These are phyloP conservation scores for Geranium incanum DNA, from an alignment of 441 rosid species.

Conservation along the genomic window DNA sequence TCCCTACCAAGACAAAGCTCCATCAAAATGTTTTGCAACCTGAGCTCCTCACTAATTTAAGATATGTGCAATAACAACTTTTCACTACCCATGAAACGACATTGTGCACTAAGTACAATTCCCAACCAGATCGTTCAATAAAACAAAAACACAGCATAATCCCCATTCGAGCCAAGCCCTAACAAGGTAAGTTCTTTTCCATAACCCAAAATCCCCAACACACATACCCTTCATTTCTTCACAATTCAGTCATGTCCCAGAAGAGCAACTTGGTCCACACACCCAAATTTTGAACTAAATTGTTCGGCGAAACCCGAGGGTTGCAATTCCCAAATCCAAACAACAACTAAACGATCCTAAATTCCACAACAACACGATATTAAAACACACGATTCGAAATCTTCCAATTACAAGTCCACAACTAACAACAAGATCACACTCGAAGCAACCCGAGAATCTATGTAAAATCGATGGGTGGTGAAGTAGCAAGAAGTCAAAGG, in stretches of 20 bases:
- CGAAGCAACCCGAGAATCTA: neutral
- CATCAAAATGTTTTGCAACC: neutral
- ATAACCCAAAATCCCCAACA: neutral
- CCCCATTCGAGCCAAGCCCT: neutral
- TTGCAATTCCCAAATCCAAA: neutral
- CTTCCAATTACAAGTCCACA: no score
- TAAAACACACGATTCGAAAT: neutral
- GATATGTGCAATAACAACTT: neutral
- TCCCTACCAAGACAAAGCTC: neutral
- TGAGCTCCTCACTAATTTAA: neutral
- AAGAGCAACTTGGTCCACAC: neutral
- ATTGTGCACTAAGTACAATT: neutral
- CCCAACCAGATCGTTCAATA: neutral
- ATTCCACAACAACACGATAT: neutral
- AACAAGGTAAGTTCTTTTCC: neutral
- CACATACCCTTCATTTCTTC: neutral
- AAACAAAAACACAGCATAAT: neutral
- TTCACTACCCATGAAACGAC: neutral
- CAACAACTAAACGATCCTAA: neutral
- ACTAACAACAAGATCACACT: neutral
- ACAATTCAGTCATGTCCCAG: neutral
- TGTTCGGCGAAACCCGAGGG: neutral
- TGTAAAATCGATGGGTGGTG: neutral
- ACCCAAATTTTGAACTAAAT: neutral
- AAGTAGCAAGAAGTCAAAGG: neutral